Base-by-base conservation (phyloP, 1,284 basidiomycete genomes). In the Cryptococcus sp. region DNA sequence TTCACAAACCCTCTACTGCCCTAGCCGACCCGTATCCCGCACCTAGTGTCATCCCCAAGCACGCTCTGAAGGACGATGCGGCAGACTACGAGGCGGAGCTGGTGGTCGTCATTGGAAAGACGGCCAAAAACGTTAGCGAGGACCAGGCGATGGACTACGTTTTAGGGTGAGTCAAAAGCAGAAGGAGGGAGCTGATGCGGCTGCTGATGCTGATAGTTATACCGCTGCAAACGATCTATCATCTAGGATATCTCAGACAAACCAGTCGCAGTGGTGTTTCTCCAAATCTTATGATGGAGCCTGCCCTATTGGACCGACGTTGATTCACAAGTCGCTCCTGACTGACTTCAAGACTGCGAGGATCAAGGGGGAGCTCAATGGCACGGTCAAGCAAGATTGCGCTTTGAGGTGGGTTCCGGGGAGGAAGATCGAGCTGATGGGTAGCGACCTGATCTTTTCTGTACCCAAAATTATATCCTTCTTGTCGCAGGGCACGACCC, bases 401-500 rank as follows among this genome's bases (percentile, higher is more conserved):
- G 51, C 52, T 4, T 50, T 72, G 12, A 60, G 64, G 70, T 72
- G 48, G 5, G 14, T 24, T 25, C 4, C 19, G 28, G 14, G 21
- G 10, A 10, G 18, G 16, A 31, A 1, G 14, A 6, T 36, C 22
- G 38, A 21, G 11, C 38, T 39, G 11, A 39, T n/a, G 23, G 4
- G 5, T 42, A 39, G 38, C 21, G 38, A 39, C 22, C 22, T 39
- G 7, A 24, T 22, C 18, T 39, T 74, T 48, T 56, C 61, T 11
- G 58, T 72, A 18, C 69, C 72, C 21, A 64, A 69, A 44, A 71
- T 74, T 51, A 59, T 75, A 46, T 77, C 86, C 0, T 85, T 82
- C 76, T 79, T 91, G 28, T 89, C 86, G 0, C 83, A 87, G 64
- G 88, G 84, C 1, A 89, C 87, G 4, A 93, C 90, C 0, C 80